Conservation (phyloP, 768 basidiomycete genomes). For the Galerina sulciceps region DNA sequence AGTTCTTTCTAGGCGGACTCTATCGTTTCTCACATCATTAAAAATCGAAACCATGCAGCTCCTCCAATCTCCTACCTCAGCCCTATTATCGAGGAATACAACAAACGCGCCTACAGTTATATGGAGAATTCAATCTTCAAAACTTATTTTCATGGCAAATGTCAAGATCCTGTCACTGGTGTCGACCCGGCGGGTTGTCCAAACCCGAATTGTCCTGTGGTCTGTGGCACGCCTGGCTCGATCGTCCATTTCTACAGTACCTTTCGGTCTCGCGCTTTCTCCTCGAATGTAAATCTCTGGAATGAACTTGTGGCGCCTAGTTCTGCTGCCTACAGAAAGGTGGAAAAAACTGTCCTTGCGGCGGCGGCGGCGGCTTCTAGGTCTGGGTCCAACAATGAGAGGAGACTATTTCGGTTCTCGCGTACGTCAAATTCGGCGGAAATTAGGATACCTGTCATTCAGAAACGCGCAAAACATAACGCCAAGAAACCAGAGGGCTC, state of each 20-base stretch:
- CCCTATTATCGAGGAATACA: conserved; percentile 53
- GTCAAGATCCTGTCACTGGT: conserved; percentile 48
- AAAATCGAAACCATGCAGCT: conserved; percentile 6
- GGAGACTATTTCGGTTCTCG: conserved; percentile 12
- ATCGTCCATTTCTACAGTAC: conserved; percentile 67
- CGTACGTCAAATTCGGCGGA: neutral
- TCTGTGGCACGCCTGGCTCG: conserved; percentile 85
- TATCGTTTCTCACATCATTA: conserved; percentile 18
- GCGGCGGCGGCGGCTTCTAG: conserved; percentile 18
- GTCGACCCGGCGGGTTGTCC: conserved; percentile 73
- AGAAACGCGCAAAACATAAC: neutral
- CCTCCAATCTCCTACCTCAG: conserved; percentile 38
- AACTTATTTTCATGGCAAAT: conserved; percentile 78
- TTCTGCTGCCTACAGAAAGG: conserved; percentile 43
- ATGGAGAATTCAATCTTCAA: conserved; percentile 69
- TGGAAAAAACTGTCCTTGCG: conserved; percentile 45
- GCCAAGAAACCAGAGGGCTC: conserved; percentile 9
- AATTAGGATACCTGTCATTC: neutral
- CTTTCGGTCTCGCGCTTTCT: conserved; percentile 53
- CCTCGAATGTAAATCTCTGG: conserved; percentile 41
- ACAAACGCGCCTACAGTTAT: conserved; percentile 41
- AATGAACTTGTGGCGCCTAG: conserved; percentile 37
- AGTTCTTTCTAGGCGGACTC: conserved; percentile 20
- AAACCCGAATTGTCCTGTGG: conserved; percentile 77
- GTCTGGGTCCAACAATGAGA: conserved; percentile 1